Evolutionary conservation across 2,329 filamentous ascomycete genomes (phyloP).

Genomic region (Ceratocystis huliohia): DNA sequence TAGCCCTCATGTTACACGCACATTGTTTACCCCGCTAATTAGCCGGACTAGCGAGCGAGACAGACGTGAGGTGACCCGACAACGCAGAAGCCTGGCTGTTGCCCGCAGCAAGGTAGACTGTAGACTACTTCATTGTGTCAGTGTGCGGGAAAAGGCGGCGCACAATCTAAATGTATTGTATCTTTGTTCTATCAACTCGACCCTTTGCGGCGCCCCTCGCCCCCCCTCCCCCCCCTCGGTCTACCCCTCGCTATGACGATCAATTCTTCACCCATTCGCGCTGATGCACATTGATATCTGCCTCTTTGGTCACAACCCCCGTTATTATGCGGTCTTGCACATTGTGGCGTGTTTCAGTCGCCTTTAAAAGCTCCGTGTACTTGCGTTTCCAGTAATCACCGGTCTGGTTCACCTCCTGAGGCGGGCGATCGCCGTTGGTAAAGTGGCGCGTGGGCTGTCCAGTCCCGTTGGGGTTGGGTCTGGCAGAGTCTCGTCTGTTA

Average conservation of each 20-base stretch:
- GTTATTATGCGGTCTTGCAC: conserved; percentile 12
- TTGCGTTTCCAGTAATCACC: conserved; percentile 18
- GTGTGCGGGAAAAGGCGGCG: neutral
- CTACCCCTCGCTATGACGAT: neutral
- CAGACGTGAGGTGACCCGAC: no score
- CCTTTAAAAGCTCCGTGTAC: conserved; percentile 15
- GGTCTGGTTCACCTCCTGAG: neutral
- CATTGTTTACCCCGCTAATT: no score
- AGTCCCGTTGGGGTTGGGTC: neutral
- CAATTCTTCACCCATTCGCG: neutral
- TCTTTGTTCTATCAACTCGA: neutral
- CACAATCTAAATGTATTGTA: neutral
- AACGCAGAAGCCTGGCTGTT: no score
- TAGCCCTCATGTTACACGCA: no score
- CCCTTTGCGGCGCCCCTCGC: neutral
- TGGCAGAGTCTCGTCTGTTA: neutral
- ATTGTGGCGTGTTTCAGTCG: conserved; percentile 9
- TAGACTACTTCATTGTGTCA: neutral
- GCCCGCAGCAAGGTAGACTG: no score
- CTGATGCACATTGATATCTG: neutral
- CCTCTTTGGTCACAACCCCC: neutral
- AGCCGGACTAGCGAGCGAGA: no score
- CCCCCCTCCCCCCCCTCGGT: neutral
- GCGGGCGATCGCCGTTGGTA: conserved; percentile 12
- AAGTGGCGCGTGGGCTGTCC: neutral